phyloP scores from a whole-genome alignment of 169 alveolate species.

The Amoebophrya sp. region DNA sequence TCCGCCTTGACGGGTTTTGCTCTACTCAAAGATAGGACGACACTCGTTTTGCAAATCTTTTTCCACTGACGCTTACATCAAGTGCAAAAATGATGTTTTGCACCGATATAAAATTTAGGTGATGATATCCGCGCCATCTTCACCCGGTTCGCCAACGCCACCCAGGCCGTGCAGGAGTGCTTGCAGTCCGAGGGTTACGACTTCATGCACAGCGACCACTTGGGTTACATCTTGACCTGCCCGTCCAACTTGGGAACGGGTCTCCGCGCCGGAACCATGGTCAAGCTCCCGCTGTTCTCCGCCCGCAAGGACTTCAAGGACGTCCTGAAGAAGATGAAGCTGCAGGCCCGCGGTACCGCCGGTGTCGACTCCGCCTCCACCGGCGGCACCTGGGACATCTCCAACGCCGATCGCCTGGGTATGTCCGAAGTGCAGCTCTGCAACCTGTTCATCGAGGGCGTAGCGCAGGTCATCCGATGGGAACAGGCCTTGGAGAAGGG shows the following conservation, averaged over 20 bases:
- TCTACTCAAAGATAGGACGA: too few species aligned
- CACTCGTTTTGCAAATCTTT: too few species aligned
- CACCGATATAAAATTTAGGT: too few species aligned
- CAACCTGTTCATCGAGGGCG: conserved; percentile 30
- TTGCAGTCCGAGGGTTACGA: conserved; percentile 40
- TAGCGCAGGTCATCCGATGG: conserved; percentile 32
- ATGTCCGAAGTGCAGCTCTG: conserved; percentile 35
- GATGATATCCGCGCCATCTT: conserved; percentile 51
- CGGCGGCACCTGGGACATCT: conserved; percentile 23
- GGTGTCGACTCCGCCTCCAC: conserved; percentile 34
- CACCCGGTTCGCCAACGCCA: conserved; percentile 52
- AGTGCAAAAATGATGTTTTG: too few species aligned
- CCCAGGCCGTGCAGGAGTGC: conserved; percentile 42
- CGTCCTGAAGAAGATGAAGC: conserved; percentile 26
- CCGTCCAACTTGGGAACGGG: conserved; percentile 60
- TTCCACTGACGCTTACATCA: too few species aligned
- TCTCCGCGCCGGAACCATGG: conserved; percentile 54
- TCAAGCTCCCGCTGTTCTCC: conserved; percentile 42
- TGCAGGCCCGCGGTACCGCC: conserved; percentile 33
- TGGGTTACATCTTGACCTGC: conserved; percentile 53
- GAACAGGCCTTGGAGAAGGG: conserved; percentile 41
- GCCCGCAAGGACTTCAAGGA: conserved; percentile 32
- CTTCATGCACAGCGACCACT: conserved; percentile 44
- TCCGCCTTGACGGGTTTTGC: too few species aligned
- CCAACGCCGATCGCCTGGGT: conserved; percentile 39